A percentile compares a stretch with the other conserved stretches of the same genome.
phyloP scores from a whole-genome alignment of 495 filamentous ascomycete genomes.

The Penicillium maclennaniae region DNA sequence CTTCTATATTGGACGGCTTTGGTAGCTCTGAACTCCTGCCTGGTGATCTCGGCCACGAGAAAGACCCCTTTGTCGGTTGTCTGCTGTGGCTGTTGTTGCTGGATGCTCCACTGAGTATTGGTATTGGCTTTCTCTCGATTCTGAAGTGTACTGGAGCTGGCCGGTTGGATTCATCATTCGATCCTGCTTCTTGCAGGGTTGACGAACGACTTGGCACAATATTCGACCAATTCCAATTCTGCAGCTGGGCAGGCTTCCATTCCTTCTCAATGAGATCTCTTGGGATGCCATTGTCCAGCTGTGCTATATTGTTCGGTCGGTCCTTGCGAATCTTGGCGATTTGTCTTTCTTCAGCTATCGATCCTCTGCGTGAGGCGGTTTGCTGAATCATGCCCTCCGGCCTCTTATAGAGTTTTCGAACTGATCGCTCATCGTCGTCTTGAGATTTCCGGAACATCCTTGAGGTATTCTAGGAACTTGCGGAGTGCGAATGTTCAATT shows the following conservation, averaged over 20 bases:
- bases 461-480: not conserved
- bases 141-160: not conserved
- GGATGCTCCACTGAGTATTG: not conserved
- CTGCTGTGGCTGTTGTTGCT: not conserved
- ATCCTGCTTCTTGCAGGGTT: not conserved
- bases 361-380: not conserved
- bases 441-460: not conserved
- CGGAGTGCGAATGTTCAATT: not conserved
- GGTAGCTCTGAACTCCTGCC: not conserved
- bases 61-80: not conserved
- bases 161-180: not conserved
- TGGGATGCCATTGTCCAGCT: not conserved
- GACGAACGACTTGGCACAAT: not conserved
- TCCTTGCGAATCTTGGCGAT: not conserved
- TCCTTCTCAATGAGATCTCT: not conserved
- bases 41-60: not conserved
- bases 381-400: not conserved
- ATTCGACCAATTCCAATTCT: not conserved
- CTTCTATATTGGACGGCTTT: not conserved
- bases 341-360: not conserved
- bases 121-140: not conserved
- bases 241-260: not conserved
- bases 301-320: not conserved
- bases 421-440: not conserved
- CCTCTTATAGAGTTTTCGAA: not conserved